Base-by-base conservation (phyloP, 352 stramenopile species). In the Phytophthora idaei region DNA sequence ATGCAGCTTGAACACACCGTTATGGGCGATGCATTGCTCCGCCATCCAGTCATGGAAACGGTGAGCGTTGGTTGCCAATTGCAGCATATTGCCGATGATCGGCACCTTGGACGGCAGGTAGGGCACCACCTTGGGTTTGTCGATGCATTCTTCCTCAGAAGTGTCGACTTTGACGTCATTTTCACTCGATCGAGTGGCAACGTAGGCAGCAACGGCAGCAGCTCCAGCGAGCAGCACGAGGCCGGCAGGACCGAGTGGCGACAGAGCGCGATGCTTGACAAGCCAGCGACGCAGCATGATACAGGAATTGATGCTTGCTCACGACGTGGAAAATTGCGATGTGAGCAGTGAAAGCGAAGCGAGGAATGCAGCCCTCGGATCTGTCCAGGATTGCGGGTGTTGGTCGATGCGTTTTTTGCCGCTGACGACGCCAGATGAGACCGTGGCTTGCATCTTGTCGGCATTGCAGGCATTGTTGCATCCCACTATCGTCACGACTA, bases 1-100 rank as follows among this genome's bases (percentile, higher is more conserved):
- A 32, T 74, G 68, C 25, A 87, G 59, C 44, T 71, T 66, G 39
- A 81, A 79, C 27, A 71, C 67, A 9, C 60, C 55, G 10, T 73
- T 68, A n/a, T 73, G 63, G 3, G 63, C 51, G n/a, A 80, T 61
- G 41, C 72, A 73, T 41, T 76, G 73, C 21, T 78, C 67, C n/a
- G 62, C 55, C 64, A 85, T 69, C 72, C 75, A 83, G 39, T 76
- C 64, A 39, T 79, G 75, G 36, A 81, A 78, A 34, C 57, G 61
- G 10, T 74, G 41, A 5, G 61, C 41, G 15, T 82, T 74, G 31
- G 48, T 34, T 5, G 62, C 57, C 11, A 81, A 25, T 11, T 74
- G 51, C 5, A 83, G 29, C 57, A 76, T 73, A 44, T 83, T 78
- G 52, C 75, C 75, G 1, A 83, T 46, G 9, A 74, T 7, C 1